Percentiles rank a stretch among this genome's conserved stretches.
These are phyloP conservation scores for Diplodia seriata DNA, from an alignment of 2,329 filamentous ascomycete genomes.

Conservation along the genomic window DNA sequence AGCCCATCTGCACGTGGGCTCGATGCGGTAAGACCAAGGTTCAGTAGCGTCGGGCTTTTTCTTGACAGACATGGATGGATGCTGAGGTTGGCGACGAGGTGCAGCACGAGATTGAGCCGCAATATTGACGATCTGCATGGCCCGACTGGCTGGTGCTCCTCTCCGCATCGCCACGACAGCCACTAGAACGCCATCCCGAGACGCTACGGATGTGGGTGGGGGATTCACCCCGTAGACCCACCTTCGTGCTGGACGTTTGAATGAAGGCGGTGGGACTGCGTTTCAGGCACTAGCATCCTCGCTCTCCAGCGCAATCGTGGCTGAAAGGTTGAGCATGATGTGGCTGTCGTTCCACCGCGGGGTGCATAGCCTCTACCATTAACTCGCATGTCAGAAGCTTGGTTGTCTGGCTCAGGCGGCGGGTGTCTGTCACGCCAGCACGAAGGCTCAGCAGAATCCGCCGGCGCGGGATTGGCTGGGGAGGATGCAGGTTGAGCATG, in stretches of 20 bases:
- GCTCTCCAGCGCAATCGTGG: not conserved
- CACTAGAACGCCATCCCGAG: conserved; percentile 18
- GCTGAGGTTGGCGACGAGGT: conserved; percentile 1
- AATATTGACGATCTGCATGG: conserved; percentile 29
- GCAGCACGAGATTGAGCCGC: conserved; percentile 20
- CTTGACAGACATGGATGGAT: conserved; percentile 9
- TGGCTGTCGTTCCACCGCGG: conserved; percentile 18
- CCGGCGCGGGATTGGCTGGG: not conserved
- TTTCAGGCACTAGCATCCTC: not conserved
- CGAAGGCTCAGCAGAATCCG: conserved; percentile 22
- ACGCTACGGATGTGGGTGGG: conserved; percentile 16
- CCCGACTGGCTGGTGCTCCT: not conserved
- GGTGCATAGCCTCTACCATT: conserved; percentile 15
- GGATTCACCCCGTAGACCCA: conserved; percentile 17
- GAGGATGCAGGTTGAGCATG: not conserved
- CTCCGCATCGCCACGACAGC: not conserved
- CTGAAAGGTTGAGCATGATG: not conserved
- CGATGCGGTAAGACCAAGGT: conserved; percentile 7
- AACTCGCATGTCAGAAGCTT: conserved; percentile 27
- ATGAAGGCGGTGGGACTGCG: conserved; percentile 8
- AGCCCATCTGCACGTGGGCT: conserved; percentile 5
- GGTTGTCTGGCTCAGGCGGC: not conserved
- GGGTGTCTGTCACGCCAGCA: conserved; percentile 17
- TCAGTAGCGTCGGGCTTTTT: conserved; percentile 24
- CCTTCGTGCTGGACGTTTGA: not conserved